These are phyloP conservation scores for Exsudoporus floridanus DNA, from an alignment of 1,284 basidiomycete genomes.

Conservation along the genomic window DNA sequence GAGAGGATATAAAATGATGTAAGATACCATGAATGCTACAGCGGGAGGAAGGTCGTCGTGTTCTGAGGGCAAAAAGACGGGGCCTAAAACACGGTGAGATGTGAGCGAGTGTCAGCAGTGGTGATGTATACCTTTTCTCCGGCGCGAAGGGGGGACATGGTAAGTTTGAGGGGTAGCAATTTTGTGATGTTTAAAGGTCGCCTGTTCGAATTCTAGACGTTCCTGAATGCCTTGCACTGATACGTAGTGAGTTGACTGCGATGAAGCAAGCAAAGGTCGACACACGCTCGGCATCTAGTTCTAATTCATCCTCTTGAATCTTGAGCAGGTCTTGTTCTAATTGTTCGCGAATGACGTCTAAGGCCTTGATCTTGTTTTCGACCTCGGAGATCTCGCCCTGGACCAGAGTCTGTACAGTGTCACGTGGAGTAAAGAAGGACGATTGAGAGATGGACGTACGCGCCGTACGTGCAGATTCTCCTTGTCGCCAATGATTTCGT, in stretches of 20 bases:
- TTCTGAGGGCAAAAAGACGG: constrained; percentile 95
- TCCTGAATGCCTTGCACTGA: constrained; percentile 87
- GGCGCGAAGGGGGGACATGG: constrained; percentile 61
- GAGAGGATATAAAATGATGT: constrained; percentile 4
- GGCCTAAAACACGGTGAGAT: constrained; percentile 51
- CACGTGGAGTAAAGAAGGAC: constrained; percentile 9
- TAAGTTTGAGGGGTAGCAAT: constrained; percentile 38
- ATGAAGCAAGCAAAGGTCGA: constrained; percentile 13
- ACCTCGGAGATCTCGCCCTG: constrained; percentile 86
- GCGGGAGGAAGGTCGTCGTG: constrained; percentile 94
- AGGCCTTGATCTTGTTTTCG: constrained; percentile 80
- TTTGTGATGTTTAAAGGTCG: constrained; percentile 39
- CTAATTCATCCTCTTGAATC: constrained; percentile 92
- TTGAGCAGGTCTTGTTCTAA: constrained; percentile 83
- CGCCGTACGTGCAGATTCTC: constrained; percentile 85
- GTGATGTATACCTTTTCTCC: constrained; percentile 62
- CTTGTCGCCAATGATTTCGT: constrained; percentile 85
- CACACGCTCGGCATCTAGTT: constrained; percentile 91
- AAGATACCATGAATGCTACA: constrained; percentile 90
- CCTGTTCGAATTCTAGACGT: constrained; percentile 69
- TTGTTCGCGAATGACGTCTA: constrained; percentile 80
- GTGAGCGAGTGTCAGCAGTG: constrained; percentile 11
- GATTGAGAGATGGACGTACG: constrained; percentile 56
- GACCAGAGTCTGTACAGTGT: constrained; percentile 67
- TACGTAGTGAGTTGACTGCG: constrained; percentile 8